Evolutionary conservation across 805 yeast genomes (phyloP), one percentile per base, ranked within the genome.

Genomic region (Sugiyamaella qingdaonensis): DNA sequence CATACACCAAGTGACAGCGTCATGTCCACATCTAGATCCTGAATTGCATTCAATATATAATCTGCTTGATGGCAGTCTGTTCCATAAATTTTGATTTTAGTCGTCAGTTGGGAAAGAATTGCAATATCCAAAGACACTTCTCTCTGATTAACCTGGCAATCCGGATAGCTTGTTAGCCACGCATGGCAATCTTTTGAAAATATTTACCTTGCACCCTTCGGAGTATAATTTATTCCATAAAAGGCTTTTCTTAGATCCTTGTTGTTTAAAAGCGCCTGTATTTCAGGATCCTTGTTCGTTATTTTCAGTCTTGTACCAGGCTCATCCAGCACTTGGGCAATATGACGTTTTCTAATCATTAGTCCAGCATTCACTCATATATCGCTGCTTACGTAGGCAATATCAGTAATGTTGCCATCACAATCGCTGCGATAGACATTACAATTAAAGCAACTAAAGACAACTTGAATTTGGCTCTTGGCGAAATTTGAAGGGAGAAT

Each of bases 1-100:
- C 86, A 81, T 1, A 85, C 76, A 1, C 89, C 89, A 54, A 84
- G 60, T 0, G 86, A 66, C 19, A 86, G 59, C 0, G 82, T 78
- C 73, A 84, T 72, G 54, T 82, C 77, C 39, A 84, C 64, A 14
- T 76, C 69, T 49, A 82, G 65, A 2, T 72, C 73, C 37, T 68
- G 63, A 10, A 86, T 78, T 0, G 88, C 78, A 10, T 78, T 77
- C 44, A 85, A 65, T 10, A 83, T 76, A 34, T 67, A 64, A 10
- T 73, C 76, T 0, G 78, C 76, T 62, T 84, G 88, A 34, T 74
- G 64, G 58, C 90, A 84, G 57, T 81, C 85, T 50, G 82, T 77
- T 0, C 87, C 85, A 57, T 79, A 81, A 1, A 80, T 74, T 58
- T 84, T 71, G 9, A 86, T 64, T 55, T 81, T 76, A 0, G 75